Base-by-base conservation (phyloP, 2,329 filamentous ascomycete species). In the Basipetospora chlamydospora region DNA sequence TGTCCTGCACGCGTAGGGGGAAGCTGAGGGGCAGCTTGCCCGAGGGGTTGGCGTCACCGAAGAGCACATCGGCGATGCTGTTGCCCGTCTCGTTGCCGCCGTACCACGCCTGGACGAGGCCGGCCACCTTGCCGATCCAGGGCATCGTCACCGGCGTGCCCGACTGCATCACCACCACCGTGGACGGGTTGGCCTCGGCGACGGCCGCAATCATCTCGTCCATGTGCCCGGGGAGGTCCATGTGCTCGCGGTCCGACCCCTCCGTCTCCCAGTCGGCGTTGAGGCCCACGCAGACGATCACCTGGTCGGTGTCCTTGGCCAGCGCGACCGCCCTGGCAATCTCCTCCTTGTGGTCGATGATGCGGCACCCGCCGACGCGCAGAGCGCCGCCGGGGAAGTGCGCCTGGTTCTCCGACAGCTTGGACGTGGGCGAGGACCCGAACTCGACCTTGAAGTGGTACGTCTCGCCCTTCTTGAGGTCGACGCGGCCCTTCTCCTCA, bases 31-130 rank as follows among this genome's bases (percentile, higher is more conserved):
- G 77, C 1, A 87, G 64, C 53, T 85, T 85, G 11, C 75, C 82
- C 28, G 73, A 77, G 0, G 83, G 83, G 49, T 81, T 86, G 33
- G 72, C 67, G 42, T 77, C 70, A 33, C 82, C 83, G 44, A 84
- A 81, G 16, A 88, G 61, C 2, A 88, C 67, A 45, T 88, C 82
- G 0, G 80, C 81, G 42, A 92, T 79, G 11, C 76, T 77, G 49
- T 87, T 85, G 6, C 83, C 84, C 5, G 79, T 80, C 59, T 90
- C 83, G 48, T 90, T 84, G 13, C 84, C 83, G 42, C 82, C 80
- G 49, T 86, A 90, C 82, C 82, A 90, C 6, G 81, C 81, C 48
- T 88, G 80, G 1, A 86, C 50, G 2, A 87, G 60, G 2, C 75
- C 71, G 5, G 38, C 33, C 17, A 43, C 41, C 22, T 65, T 56